Conservation (phyloP, 495 filamentous ascomycete genomes). For the Lepraria neglecta region DNA sequence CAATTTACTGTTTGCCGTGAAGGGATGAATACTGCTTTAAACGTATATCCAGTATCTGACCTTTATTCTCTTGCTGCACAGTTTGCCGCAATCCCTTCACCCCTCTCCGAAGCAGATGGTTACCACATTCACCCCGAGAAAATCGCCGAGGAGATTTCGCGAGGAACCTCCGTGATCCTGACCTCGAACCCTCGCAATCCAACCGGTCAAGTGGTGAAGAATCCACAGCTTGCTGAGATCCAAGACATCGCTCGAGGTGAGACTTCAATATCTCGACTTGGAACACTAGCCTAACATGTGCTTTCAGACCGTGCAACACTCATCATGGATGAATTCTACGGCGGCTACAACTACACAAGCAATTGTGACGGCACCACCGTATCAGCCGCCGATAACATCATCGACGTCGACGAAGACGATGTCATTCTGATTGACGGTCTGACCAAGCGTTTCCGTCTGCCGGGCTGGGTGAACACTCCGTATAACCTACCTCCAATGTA, state of each 20-base stretch:
- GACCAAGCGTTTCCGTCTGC: constrained; percentile 93
- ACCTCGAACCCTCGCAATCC: constrained; percentile 97
- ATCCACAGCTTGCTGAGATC: constrained; percentile 76
- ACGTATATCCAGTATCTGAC: neutral
- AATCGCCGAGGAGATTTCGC: constrained; percentile 82
- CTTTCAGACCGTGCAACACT: constrained; percentile 36
- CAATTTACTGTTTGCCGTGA: too few relatives aligned
- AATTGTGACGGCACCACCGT: constrained; percentile 85
- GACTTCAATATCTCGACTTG: too few relatives aligned
- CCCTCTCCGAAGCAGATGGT: constrained; percentile 70
- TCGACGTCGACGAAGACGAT: constrained; percentile 63
- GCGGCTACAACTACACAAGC: constrained; percentile 88
- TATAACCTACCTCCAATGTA: too few relatives aligned
- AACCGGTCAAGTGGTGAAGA: constrained; percentile 77
- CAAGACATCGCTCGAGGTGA: constrained; percentile 76
- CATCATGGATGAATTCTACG: constrained; percentile 96
- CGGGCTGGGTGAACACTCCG: constrained; percentile 60
- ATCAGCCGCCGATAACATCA: constrained; percentile 77
- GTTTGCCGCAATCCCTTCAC: constrained; percentile 87
- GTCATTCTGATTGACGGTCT: constrained; percentile 93
- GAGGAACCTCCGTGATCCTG: constrained; percentile 79
- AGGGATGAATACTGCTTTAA: too few relatives aligned
- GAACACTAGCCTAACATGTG: neutral
- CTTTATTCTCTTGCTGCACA: constrained; percentile 31
- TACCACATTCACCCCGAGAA: constrained; percentile 91